These are phyloP conservation scores for Hericium rajendrae DNA, from an alignment of 768 basidiomycete genomes.

Conservation along the genomic window DNA sequence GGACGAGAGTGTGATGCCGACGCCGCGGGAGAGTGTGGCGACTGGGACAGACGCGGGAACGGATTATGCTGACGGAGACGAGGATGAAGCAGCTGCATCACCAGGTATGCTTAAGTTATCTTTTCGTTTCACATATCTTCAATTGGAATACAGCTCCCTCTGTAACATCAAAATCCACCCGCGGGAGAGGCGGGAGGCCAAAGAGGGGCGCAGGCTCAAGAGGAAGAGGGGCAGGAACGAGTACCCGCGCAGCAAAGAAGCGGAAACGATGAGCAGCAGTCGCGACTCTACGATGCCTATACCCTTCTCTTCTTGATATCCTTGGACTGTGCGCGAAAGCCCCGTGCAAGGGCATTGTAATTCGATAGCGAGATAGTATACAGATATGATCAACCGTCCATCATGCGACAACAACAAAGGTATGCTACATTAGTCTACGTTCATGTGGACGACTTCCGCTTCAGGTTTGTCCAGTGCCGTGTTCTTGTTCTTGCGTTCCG, in stretches of 20 bases:
- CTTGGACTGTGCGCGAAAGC: too few species aligned
- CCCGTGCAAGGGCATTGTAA: too few species aligned
- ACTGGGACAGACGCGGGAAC: constrained; percentile 66
- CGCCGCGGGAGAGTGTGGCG: constrained; percentile 54
- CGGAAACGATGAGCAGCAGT: neutral
- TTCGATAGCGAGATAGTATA: neutral
- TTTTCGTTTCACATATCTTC: neutral
- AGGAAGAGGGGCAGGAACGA: constrained; percentile 7
- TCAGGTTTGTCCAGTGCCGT: constrained; percentile 12
- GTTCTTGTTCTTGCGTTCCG: constrained; percentile 40
- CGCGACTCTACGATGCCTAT: neutral
- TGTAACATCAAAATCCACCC: neutral
- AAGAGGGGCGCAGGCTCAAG: constrained; percentile 3
- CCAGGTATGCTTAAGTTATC: constrained; percentile 1
- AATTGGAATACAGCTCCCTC: constrained; percentile 3
- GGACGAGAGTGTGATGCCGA: constrained; percentile 54
- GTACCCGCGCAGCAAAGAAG: neutral
- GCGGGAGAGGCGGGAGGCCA: constrained; percentile 7
- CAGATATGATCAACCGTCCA: neutral
- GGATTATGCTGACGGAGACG: constrained; percentile 56
- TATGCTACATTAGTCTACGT: constrained; percentile 8
- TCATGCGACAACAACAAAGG: neutral
- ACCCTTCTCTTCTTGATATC: too few species aligned
- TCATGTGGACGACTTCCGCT: constrained; percentile 13
- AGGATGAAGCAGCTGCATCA: constrained; percentile 31